Base-by-base conservation (phyloP, 2,329 filamentous ascomycete genomes). In the Lasiodiplodia hormozganensis region DNA sequence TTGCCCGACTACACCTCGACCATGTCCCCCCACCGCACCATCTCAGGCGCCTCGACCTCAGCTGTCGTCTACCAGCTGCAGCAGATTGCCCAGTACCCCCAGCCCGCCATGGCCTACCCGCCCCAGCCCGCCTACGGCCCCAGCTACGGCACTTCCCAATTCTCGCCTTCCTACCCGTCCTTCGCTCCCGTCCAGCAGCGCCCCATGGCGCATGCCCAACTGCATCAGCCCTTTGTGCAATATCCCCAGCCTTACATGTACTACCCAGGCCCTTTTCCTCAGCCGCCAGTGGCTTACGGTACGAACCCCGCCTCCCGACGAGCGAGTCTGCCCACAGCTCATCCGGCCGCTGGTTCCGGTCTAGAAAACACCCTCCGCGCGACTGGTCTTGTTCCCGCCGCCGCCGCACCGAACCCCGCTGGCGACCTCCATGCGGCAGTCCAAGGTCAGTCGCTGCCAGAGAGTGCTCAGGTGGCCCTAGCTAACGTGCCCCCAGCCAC, bases 51-150 rank as follows among this genome's bases (percentile, higher is more conserved):
- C 49, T 80, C 80, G 7, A 75, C 78, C 58, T 77, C 80, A 28
- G 79, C 79, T 11, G 68, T 80, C n/a, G 77, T 78, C 47, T 82
- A 81, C 58, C 79, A 81, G 49, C 72, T 79, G 14, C 77, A 77
- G 68, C 80, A 81, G 53, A 80, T 75, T 47, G 54, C 78, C 8
- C 80, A 81, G 60, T 76, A 77, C 72, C 73, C 77, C 31, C 74
- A 75, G 40, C 64, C 72, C 7, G 69, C 73, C 18, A 68, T 70
- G 51, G 71, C 64, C 7, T 72, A 77, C 52, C 67, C 74, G 49
- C 67, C 70, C 18, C 78, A 77, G 31, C 58, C 72, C 7, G 64
- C 71, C 21, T 79, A 77, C 65, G 73, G 72, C 23, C 66, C 73
- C 34, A 72, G 72, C 2, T 81, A 74, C 64, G 70, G 69, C 31